Conservation (phyloP, 2,329 filamentous ascomycete species). For the Microdochium nivale region DNA sequence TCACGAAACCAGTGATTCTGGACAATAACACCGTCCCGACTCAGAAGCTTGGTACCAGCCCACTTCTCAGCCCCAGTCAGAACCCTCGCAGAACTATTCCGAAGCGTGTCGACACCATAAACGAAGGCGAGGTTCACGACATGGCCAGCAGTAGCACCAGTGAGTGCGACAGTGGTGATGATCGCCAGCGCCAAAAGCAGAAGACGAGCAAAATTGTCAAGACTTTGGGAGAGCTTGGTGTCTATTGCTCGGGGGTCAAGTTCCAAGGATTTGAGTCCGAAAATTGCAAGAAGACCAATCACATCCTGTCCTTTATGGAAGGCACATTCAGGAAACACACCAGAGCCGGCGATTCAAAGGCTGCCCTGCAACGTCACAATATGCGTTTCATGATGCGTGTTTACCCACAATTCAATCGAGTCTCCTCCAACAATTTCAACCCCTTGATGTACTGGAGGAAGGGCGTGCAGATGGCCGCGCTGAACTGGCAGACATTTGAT, state of each 20-base stretch:
- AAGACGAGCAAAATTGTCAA: constrained; percentile 79
- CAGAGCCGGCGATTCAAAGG: constrained; percentile 66
- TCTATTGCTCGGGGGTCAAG: constrained; percentile 68
- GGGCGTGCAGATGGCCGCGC: constrained; percentile 92
- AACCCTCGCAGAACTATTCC: constrained; percentile 37
- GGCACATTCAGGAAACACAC: constrained; percentile 76
- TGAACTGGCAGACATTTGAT: constrained; percentile 98
- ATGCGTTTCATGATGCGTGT: constrained; percentile 87
- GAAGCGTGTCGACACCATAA: constrained; percentile 50
- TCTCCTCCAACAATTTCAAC: constrained; percentile 90
- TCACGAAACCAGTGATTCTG: constrained; percentile 51
- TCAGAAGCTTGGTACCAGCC: constrained; percentile 44
- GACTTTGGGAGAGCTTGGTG: constrained; percentile 74
- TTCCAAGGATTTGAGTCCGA: constrained; percentile 71
- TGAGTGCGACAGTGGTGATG: constrained; percentile 66
- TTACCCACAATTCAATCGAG: constrained; percentile 75
- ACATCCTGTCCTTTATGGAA: constrained; percentile 93
- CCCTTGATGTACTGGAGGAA: constrained; percentile 89
- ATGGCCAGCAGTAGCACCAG: constrained; percentile 57
- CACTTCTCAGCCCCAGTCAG: constrained; percentile 41
- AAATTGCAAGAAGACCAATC: constrained; percentile 81
- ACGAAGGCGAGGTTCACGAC: constrained; percentile 47
- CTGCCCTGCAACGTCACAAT: constrained; percentile 80
- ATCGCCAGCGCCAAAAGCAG: constrained; percentile 46
- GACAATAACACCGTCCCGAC: constrained; percentile 48